Evolutionary conservation across 495 filamentous ascomycete genomes (phyloP).

Genomic region (Emericellopsis terricola): DNA sequence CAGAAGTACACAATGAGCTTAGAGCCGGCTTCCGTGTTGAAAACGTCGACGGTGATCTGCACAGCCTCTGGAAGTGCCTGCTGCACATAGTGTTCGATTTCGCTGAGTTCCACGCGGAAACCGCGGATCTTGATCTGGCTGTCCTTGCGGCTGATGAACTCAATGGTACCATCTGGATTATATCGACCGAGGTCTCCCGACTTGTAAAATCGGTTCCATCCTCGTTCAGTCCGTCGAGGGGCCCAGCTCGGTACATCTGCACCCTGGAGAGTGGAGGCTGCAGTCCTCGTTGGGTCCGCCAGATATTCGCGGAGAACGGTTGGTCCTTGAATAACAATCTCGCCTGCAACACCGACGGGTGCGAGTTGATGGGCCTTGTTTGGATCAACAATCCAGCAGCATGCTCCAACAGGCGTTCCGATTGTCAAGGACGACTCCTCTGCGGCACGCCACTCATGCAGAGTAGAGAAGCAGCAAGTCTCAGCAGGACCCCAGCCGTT

Average conservation of each 20-base stretch:
- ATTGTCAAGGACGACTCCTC: slow-evolving; percentile 16
- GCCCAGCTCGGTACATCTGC: background rate
- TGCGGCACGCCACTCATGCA: too few species aligned
- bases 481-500: background rate
- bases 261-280: background rate
- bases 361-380: slow-evolving; percentile 25
- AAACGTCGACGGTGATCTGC: slow-evolving; percentile 6
- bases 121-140: too few species aligned
- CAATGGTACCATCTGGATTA: slow-evolving; percentile 9
- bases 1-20: slow-evolving; percentile 19
- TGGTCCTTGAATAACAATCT: slow-evolving; percentile 27
- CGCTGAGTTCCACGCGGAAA: too few species aligned
- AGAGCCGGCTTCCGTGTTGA: slow-evolving; percentile 10
- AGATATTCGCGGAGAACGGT: slow-evolving; percentile 15
- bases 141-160: too few species aligned
- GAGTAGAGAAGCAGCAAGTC: background rate
- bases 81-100: too few species aligned
- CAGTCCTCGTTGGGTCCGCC: background rate
- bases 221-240: background rate
- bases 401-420: slow-evolving; percentile 25
- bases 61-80: too few species aligned
- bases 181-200: too few species aligned
- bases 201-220: too few species aligned
- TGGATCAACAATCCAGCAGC: slow-evolving; percentile 25
- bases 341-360: slow-evolving; percentile 27